Evolutionary conservation across 2,329 filamentous ascomycete genomes (phyloP).

Genomic region (Exophiala oligosperma): DNA sequence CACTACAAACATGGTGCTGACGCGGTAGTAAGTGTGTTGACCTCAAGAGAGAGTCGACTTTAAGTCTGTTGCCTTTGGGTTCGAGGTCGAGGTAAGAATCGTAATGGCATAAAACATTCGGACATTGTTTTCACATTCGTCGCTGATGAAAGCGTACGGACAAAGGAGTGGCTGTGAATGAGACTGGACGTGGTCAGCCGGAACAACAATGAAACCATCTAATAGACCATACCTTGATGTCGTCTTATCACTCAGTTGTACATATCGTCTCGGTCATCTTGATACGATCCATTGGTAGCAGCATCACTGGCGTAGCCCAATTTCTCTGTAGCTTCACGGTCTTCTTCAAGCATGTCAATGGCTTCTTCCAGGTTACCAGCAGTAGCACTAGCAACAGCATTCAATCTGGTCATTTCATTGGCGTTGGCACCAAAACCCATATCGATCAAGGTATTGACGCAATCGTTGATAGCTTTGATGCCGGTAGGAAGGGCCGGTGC

Average conservation of each 20-base stretch:
- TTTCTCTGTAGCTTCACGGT: slow-evolving; percentile 35
- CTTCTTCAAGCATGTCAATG: slow-evolving; percentile 53
- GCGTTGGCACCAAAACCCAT: slow-evolving; percentile 44
- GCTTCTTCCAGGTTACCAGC: slow-evolving; percentile 45
- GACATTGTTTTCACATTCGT: too few relatives aligned
- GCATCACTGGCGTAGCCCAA: neutral
- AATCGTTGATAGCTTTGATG: slow-evolving; percentile 31
- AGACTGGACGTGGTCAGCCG: too few relatives aligned
- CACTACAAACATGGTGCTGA: too few relatives aligned
- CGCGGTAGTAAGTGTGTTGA: too few relatives aligned
- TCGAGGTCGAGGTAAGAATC: too few relatives aligned
- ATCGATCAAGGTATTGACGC: slow-evolving; percentile 40
- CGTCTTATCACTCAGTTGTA: neutral
- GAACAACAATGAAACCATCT: too few relatives aligned
- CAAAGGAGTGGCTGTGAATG: too few relatives aligned
- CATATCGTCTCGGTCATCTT: neutral
- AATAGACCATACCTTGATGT: too few relatives aligned
- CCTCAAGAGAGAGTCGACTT: too few relatives aligned
- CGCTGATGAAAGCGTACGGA: too few relatives aligned
- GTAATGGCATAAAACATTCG: too few relatives aligned
- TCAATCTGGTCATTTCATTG: slow-evolving; percentile 40
- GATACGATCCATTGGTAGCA: neutral
- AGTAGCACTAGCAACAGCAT: slow-evolving; percentile 46
- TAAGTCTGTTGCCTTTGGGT: too few relatives aligned
- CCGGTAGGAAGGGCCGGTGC: slow-evolving; percentile 9